These are phyloP conservation scores for Pseudocercospora pini-densiflorae DNA, from an alignment of 2,329 filamentous ascomycete species.

Conservation along the genomic window DNA sequence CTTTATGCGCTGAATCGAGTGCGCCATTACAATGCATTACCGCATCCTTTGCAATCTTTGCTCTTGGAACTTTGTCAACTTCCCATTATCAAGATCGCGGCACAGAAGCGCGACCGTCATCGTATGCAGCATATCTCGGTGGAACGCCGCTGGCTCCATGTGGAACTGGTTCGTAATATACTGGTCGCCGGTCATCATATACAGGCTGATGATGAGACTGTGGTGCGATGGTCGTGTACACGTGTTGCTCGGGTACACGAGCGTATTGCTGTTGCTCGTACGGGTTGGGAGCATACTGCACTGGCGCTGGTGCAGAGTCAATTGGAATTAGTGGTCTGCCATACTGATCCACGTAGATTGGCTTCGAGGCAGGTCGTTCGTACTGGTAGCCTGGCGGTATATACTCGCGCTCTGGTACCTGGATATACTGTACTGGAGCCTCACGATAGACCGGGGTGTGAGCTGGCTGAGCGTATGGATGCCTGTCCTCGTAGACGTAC, in stretches of 20 bases:
- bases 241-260: slow-evolving; percentile 21
- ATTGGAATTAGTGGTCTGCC: slow-evolving; percentile 37
- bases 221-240: slow-evolving; percentile 23
- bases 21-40: neutral
- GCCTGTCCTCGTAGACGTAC: slow-evolving; percentile 32
- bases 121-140: slow-evolving; percentile 23
- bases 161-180: slow-evolving; percentile 23
- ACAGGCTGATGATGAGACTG: slow-evolving; percentile 20
- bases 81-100: slow-evolving; percentile 18
- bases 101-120: slow-evolving; percentile 27
- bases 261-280: slow-evolving; percentile 32
- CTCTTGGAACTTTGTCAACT: neutral
- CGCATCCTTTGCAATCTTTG: neutral
- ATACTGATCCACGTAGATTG: slow-evolving; percentile 41
- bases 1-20: neutral
- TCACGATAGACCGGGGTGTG: slow-evolving; percentile 22
- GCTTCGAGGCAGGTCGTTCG: slow-evolving; percentile 30
- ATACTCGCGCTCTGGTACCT: slow-evolving; percentile 26
- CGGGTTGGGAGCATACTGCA: slow-evolving; percentile 34
- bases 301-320: slow-evolving; percentile 33
- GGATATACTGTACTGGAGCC: slow-evolving; percentile 32
- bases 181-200: slow-evolving; percentile 22
- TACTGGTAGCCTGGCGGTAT: slow-evolving; percentile 27
- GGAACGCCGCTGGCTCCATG: neutral
- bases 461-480: slow-evolving; percentile 23